These are phyloP conservation scores for Artemisia annua DNA, from an alignment of 129 eudicot species.

Conservation along the genomic window DNA sequence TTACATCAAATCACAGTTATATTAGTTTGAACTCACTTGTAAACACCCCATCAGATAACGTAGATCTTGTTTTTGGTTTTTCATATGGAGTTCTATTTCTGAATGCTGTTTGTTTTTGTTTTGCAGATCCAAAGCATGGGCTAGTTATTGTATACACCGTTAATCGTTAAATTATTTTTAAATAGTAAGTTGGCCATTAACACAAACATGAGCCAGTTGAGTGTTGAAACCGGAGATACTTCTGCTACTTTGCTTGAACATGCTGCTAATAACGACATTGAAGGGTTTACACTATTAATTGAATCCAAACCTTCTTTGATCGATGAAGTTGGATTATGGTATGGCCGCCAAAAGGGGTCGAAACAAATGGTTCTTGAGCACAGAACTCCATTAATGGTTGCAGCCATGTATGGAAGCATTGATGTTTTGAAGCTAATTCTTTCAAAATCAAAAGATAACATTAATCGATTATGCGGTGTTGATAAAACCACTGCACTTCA, in stretches of 20 bases:
- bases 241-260: constrained; percentile 72
- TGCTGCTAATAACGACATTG: constrained; percentile 77
- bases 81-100: constrained; percentile 23
- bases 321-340: constrained; percentile 77
- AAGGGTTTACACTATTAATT: constrained; percentile 44
- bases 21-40: background rate
- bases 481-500: constrained; percentile 78
- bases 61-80: background rate
- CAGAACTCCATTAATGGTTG: constrained; percentile 78
- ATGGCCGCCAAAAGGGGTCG: constrained; percentile 79
- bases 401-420: constrained; percentile 70
- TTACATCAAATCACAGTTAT: background rate
- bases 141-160: constrained; percentile 26
- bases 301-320: constrained; percentile 49
- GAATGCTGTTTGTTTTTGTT: constrained; percentile 10
- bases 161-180: constrained; percentile 1
- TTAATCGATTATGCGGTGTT: constrained; percentile 59
- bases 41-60: background rate
- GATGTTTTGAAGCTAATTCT: constrained; percentile 59
- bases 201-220: constrained; percentile 51
- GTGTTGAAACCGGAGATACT: constrained; percentile 63
- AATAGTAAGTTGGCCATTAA: background rate
- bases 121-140: constrained; percentile 42
- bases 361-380: constrained; percentile 80
- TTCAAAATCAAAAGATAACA: constrained; percentile 51